Evolutionary conservation across 192 early-diverging fungal species (phyloP).

Genomic region (Thamnidium elegans): DNA sequence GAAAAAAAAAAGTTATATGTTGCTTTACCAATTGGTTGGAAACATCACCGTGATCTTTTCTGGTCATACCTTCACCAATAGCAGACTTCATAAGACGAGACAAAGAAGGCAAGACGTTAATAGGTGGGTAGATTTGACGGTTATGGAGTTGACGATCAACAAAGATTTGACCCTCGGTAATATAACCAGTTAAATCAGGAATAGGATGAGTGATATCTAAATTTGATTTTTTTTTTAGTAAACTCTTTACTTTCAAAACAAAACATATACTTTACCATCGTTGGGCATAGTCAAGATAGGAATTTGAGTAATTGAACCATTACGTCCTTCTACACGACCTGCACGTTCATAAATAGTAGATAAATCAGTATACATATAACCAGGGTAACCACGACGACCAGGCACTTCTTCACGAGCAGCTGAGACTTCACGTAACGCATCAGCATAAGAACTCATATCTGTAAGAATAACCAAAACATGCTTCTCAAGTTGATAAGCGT

Average conservation of each 20-base stretch:
- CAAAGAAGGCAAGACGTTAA: constrained; percentile 97
- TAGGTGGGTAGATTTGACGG: constrained; percentile 99
- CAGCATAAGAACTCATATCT: constrained; percentile 99
- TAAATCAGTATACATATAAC: constrained; percentile 99
- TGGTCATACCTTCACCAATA: constrained; percentile 96
- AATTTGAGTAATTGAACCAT: constrained; percentile 98
- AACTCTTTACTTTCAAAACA: neutral
- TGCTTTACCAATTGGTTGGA: constrained; percentile 87
- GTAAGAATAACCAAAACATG: constrained; percentile 98
- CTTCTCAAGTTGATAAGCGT: constrained; percentile 98
- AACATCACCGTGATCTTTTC: constrained; percentile 98
- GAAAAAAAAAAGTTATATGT: too few relatives aligned
- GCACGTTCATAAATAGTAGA: constrained; percentile 99
- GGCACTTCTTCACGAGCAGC: constrained; percentile 99
- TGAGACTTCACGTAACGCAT: constrained; percentile 98
- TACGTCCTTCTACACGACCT: constrained; percentile 94
- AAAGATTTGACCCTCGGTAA: constrained; percentile 99
- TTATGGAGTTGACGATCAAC: constrained; percentile 98
- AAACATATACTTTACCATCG: constrained; percentile 64
- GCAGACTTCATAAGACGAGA: constrained; percentile 99
- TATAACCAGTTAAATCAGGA: constrained; percentile 99
- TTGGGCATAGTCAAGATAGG: constrained; percentile 99
- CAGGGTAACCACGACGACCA: constrained; percentile 98
- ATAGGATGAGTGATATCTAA: constrained; percentile 98
- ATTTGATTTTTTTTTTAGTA: too few relatives aligned